Evolutionary conservation across 176 grass and related monocot genomes (phyloP), one percentile per base, ranked within the genome.

Genomic region (Triticum turgidum): DNA sequence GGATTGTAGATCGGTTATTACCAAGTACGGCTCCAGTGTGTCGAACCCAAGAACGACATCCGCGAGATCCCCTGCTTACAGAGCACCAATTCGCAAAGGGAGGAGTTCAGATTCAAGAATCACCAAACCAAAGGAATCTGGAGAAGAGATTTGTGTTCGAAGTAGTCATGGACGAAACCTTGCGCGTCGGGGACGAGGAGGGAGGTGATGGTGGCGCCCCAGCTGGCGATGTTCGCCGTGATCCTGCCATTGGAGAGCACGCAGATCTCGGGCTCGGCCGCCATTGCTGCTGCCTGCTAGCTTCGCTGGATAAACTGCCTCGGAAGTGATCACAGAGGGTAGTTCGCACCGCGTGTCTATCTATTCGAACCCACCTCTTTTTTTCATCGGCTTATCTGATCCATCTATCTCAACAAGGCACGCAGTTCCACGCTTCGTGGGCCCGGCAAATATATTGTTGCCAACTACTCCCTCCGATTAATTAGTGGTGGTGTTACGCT

Each of bases 11-110:
- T 65, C n/a, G 22, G 49, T 69, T 69, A 77, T 92, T 87, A 98
- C 96, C 82, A 91, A 58, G 69, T 98, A 98, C 1, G 90, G 92
- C 11, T 95, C 96, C 25, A 94, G 66, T 33, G 82, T 88, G 62
- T 98, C 96, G 79, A 98, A 98, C 71, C 96, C 93, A 78, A 98
- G 93, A 51, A 96, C 93, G 73, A 98, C 93, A 72, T 95, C 96
- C 3, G 84, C 90, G 61, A 88, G 79, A 74, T 92, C 86, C 69
- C 93, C 96, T 98, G 87, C 64, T 42, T 17, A 18, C 52, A 42
- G 37, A 14, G 67, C 52, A 54, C 33, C 70, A 27, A 73, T 80
- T 56, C 24, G 66, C 15, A 44, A 66, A 22, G 39, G 64, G 73
- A 80, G 29, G 33, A 61, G 65, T 85, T 59, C 84, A 22, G 9